Conservation (phyloP, 2,329 filamentous ascomycete species). For the Ophiostoma novo-ulmi region DNA sequence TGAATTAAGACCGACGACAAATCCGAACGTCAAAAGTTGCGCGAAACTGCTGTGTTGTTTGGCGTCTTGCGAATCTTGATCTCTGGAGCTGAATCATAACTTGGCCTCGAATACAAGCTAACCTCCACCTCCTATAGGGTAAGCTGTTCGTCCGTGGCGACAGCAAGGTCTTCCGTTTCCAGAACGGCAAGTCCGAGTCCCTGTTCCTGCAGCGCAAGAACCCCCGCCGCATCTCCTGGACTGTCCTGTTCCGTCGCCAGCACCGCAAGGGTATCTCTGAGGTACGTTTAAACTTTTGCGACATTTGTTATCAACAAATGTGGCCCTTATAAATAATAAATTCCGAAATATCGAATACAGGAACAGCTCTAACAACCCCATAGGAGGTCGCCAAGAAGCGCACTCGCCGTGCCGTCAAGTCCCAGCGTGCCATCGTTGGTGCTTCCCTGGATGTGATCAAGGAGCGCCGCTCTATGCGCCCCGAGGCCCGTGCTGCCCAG, state of each 20-base stretch:
- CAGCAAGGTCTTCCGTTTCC: constrained; percentile 99
- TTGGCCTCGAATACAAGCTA: background rate
- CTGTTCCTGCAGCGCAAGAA: constrained; percentile 99
- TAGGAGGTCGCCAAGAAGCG: constrained; percentile 99
- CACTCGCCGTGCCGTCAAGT: constrained; percentile 94
- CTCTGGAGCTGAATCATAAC: background rate
- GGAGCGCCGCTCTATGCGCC: constrained; percentile 92
- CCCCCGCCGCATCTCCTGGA: constrained; percentile 98
- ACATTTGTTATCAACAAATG: background rate
- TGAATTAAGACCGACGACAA: background rate
- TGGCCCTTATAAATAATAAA: no score
- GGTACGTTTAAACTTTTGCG: constrained; percentile 55
- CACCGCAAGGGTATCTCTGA: constrained; percentile 99
- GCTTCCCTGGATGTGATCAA: constrained; percentile 99
- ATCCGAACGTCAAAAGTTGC: background rate
- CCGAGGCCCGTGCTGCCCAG: constrained; percentile 89
- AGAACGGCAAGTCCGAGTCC: constrained; percentile 99
- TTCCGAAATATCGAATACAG: background rate
- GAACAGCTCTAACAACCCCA: constrained; percentile 33
- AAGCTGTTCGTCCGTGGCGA: constrained; percentile 99
- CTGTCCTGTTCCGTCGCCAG: constrained; percentile 93
- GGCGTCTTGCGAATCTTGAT: background rate
- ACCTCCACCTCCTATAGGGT: constrained; percentile 56
- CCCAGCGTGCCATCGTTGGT: constrained; percentile 98
- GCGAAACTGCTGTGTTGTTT: background rate